Evolutionary conservation across 1,284 basidiomycete genomes (phyloP), one percentile per base, ranked within the genome.

Genomic region (Psilocybe mexicana): DNA sequence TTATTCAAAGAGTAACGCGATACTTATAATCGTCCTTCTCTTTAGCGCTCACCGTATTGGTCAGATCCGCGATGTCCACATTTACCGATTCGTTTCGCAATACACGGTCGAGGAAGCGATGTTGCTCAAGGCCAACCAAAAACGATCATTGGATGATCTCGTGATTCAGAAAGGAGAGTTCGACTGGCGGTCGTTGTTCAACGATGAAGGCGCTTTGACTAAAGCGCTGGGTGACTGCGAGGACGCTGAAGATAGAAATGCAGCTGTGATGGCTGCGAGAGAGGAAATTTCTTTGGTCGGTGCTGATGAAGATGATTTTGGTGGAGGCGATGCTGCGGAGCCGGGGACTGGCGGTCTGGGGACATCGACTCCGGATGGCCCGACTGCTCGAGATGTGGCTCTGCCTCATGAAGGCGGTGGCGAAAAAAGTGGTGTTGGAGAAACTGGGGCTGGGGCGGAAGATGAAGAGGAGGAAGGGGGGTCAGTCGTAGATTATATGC

Each of bases 41-140:
- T 43, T 7, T 66, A 92, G 90, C 28, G 93, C 93, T 0, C 93
- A 96, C 68, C 90, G 94, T 6, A 98, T 98, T 65, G 96, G 96
- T 7, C 96, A 98, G 72, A 97, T 96, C 51, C 88, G 96, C 26
- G 95, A 98, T 67, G 96, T 98, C 8, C 93, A 98, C 71, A 96
- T 98, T 66, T 98, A 97, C 73, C 91, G 96, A 5, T 96, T 98
- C 72, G 90, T 98, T 47, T 96, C 93, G 3, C 81, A 88, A 63
- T 86, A 94, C 74, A 97, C 96, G 0, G 94, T 98, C 48, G 96
- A 98, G 74, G 96, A 98, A 74, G 94, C 95, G 59, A 94, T 98
- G 85, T 83, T 98, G 38, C 87, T 90, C 59, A 98, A 97, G 73
- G 96, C 96, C 12, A 96, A 98, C 66, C 95, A 98, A 76, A 98